Percentiles rank a stretch among this genome's conserved stretches.
Conservation (phyloP, 805 yeast genomes). For the Candida lessepsii region DNA sequence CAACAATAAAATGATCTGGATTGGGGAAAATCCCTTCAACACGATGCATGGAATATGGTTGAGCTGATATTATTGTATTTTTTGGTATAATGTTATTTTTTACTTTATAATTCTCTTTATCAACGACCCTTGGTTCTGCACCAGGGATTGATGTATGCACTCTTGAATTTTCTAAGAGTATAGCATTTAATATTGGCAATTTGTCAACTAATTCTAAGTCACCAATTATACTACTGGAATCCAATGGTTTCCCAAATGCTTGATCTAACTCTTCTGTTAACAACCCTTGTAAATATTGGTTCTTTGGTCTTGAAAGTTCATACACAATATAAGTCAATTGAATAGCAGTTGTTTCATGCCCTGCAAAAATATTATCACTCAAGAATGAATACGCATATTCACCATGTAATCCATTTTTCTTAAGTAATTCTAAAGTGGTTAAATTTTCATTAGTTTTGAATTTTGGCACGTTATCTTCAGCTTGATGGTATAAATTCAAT, state of each 20-base stretch:
- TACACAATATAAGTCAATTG: constrained; percentile 60
- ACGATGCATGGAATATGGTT: constrained; percentile 66
- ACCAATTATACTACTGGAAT: constrained; percentile 19
- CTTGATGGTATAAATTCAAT: constrained; percentile 29
- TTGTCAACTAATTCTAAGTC: constrained; percentile 47
- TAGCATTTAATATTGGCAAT: constrained; percentile 58
- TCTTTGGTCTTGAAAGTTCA: constrained; percentile 53
- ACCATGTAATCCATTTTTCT: constrained; percentile 30
- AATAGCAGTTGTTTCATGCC: constrained; percentile 73
- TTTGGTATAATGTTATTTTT: constrained; percentile 38
- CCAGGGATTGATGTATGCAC: constrained; percentile 75
- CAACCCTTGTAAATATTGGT: constrained; percentile 44
- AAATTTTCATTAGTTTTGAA: constrained; percentile 18
- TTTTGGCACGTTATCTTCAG: constrained; percentile 32
- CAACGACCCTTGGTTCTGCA: constrained; percentile 58
- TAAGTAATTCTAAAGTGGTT: constrained; percentile 36
- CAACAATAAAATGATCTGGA: constrained; percentile 55
- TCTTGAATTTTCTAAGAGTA: constrained; percentile 59
- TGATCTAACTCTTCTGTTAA: constrained; percentile 47
- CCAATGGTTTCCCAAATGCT: constrained; percentile 31
- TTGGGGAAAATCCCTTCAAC: constrained; percentile 48
- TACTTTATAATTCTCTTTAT: constrained; percentile 24
- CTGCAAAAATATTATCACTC: constrained; percentile 70
- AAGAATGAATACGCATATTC: constrained; percentile 38
- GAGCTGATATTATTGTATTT: constrained; percentile 59